Evolutionary conservation across 257 asterid genomes (phyloP), one percentile per base, ranked within the genome.

Genomic region (Salvia miltiorrhiza): DNA sequence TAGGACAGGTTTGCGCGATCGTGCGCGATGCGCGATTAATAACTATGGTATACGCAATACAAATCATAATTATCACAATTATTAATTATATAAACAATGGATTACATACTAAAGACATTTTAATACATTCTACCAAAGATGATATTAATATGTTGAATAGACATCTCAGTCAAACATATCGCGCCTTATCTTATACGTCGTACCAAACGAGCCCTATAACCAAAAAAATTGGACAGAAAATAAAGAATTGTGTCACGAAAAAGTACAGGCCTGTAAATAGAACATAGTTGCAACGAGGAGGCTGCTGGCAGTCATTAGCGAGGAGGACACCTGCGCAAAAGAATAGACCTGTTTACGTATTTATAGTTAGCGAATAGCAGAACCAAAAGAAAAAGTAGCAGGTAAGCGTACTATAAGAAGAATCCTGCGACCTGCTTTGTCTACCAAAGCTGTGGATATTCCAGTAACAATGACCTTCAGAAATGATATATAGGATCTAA

Each of bases 401-500:
- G n/a, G n/a, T 8, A 49, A 5, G 77, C 91, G 10, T 77, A 93
- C 97, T 6, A 86, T 76, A 63, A 90, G 97, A 72, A 93, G 97
- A 74, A 86, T 80, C 79, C 96, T 80, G 47, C 98, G 93, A 48
- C 98, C 98, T 0, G 89, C 86, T 78, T 73, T 86, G 81, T 93
- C 98, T 72, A 84, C 85, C 82, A 93, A 62, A 48, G 82, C 66
- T 56, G 93, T 69, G 1, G 97, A 73, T 64, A 88, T 75, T 52
- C 81, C 97, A 65, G 96, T 88, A 63, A 79, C 93, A 73, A 93
- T 26, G 50, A 85, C 96, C 98, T 90, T 68, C 52, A 44, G 30
- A 67, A 55, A 45, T 28, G n/a, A n/a, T n/a, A n/a, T 23, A 73
- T 19, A 47, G n/a, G 39, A 68, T 24, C 44, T 41, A 33, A 10